phyloP scores from a whole-genome alignment of 73 alveolate species.

The Paramecium octaurelia region DNA sequence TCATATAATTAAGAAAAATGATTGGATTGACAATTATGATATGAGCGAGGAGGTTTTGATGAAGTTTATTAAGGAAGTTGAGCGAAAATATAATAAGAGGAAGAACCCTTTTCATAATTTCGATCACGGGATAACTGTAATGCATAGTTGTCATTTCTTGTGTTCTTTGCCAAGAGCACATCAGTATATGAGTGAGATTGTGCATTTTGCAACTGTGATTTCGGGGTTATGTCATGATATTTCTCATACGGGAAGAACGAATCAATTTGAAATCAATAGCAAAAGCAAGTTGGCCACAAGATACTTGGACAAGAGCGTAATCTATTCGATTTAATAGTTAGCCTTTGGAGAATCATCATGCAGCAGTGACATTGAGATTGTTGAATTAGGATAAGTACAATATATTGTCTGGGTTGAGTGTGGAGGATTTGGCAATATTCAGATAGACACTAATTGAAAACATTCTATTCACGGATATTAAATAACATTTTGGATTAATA shows the following conservation, averaged over 20 bases:
- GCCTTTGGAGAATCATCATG: slow-evolving; percentile 60
- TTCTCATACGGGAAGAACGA: background rate
- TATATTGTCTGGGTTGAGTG: background rate
- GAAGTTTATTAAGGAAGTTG: slow-evolving; percentile 17
- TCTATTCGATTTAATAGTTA: background rate
- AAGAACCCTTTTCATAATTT: slow-evolving; percentile 57
- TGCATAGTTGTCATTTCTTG: slow-evolving; percentile 49
- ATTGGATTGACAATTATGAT: slow-evolving; percentile 40
- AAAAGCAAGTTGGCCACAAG: slow-evolving; percentile 53
- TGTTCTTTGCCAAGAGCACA: slow-evolving; percentile 4
- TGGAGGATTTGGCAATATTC: background rate
- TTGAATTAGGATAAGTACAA: background rate
- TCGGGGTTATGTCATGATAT: slow-evolving; percentile 30
- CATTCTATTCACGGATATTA: slow-evolving; percentile 52
- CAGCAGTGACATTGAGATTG: slow-evolving; percentile 46
- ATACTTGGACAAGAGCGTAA: slow-evolving; percentile 55
- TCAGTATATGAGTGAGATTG: background rate
- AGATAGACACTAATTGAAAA: slow-evolving; percentile 42
- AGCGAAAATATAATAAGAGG: slow-evolving; percentile 53
- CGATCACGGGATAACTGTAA: slow-evolving; percentile 60
- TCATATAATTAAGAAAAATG: background rate
- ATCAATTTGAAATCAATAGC: slow-evolving; percentile 52
- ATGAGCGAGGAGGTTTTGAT: background rate
- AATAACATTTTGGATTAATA: slow-evolving; percentile 46
- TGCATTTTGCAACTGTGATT: slow-evolving; percentile 36